phyloP scores from a whole-genome alignment of 805 yeast genomes.

The Pichia paraexigua region DNA sequence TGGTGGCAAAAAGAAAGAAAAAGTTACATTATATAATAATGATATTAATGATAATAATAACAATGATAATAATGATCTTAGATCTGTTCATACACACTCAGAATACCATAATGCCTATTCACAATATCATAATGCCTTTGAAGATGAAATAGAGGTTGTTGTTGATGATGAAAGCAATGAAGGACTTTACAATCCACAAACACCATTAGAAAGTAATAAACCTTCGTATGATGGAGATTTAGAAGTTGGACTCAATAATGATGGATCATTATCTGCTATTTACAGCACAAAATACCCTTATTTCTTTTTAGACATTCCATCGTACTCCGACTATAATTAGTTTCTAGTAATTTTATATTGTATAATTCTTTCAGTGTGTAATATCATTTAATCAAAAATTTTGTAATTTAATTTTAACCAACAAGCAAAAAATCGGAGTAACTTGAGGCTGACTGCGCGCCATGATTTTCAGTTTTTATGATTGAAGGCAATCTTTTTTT shows the following conservation, averaged over 20 bases:
- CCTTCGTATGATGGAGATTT: neutral
- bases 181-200: neutral
- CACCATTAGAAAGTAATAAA: neutral
- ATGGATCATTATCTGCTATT: conserved; percentile 34
- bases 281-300: conserved; percentile 63
- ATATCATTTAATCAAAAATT: neutral
- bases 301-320: conserved; percentile 73
- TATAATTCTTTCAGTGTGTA: neutral
- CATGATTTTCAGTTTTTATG: too few species aligned
- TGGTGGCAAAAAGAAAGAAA: conserved; percentile 3
- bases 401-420: too few species aligned
- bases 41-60: neutral
- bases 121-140: neutral
- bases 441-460: too few species aligned
- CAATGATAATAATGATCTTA: neutral
- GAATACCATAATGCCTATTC: neutral
- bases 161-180: conserved; percentile 1
- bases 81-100: neutral
- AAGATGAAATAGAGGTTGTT: conserved; percentile 10
- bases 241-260: neutral
- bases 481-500: too few species aligned
- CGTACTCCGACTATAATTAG: conserved; percentile 19
- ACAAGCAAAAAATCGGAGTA: too few species aligned
- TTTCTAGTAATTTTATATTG: neutral
- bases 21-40: conserved; percentile 1